These are phyloP conservation scores for Chaetoscypha palmicola DNA, from an alignment of 2,329 filamentous ascomycete genomes.

Conservation along the genomic window DNA sequence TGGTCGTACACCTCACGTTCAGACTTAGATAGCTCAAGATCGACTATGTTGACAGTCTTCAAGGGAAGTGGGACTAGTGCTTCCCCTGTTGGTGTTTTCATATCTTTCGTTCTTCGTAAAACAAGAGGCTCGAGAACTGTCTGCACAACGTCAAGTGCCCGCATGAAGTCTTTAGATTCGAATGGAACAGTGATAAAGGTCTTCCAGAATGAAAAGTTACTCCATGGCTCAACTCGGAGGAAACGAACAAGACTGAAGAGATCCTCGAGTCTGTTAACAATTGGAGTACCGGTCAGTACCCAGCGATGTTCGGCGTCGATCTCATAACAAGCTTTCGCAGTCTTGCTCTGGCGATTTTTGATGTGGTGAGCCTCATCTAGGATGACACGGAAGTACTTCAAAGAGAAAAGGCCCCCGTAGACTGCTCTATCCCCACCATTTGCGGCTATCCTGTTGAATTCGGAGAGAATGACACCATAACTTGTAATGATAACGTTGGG, in stretches of 20 bases:
- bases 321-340: slow-evolving; percentile 90
- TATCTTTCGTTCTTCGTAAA: slow-evolving; percentile 89
- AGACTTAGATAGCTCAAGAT: slow-evolving; percentile 74
- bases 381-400: slow-evolving; percentile 92
- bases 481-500: slow-evolving; percentile 92
- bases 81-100: slow-evolving; percentile 87
- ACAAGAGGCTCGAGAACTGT: slow-evolving; percentile 96
- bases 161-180: slow-evolving; percentile 88
- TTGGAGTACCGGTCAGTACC: slow-evolving; percentile 91
- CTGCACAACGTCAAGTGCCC: slow-evolving; percentile 92
- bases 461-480: slow-evolving; percentile 85
- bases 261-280: slow-evolving; percentile 93
- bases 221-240: slow-evolving; percentile 92
- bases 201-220: slow-evolving; percentile 98
- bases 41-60: slow-evolving; percentile 76
- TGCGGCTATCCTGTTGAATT: slow-evolving; percentile 70
- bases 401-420: slow-evolving; percentile 74
- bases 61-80: slow-evolving; percentile 75
- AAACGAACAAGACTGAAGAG: slow-evolving; percentile 90
- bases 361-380: slow-evolving; percentile 93
- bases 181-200: slow-evolving; percentile 98
- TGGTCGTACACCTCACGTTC: slow-evolving; percentile 91
- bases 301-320: slow-evolving; percentile 79
- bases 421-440: slow-evolving; percentile 57
- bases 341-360: slow-evolving; percentile 86